These are phyloP conservation scores for Trametes maxima DNA, from an alignment of 768 basidiomycete species.

Conservation along the genomic window DNA sequence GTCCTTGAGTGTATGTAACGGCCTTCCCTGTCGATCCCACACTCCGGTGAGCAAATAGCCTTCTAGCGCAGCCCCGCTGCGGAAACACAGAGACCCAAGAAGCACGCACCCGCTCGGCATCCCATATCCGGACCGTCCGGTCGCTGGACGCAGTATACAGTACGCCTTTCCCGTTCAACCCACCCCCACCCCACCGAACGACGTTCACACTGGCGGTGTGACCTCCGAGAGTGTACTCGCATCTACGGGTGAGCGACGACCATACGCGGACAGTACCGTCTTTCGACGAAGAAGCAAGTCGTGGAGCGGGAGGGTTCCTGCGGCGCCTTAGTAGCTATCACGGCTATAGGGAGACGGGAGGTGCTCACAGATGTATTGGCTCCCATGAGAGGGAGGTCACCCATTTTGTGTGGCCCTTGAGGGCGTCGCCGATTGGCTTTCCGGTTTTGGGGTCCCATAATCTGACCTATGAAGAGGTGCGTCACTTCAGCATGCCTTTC, in stretches of 20 bases:
- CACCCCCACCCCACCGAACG: conserved; percentile 94
- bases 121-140: conserved; percentile 93
- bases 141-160: conserved; percentile 96
- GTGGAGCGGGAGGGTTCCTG: conserved; percentile 78
- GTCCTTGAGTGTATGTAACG: conserved; percentile 84
- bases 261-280: conserved; percentile 96
- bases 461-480: conserved; percentile 50
- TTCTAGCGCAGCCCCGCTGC: neutral
- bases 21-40: conserved; percentile 62
- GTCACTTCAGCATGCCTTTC: neutral
- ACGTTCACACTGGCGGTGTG: conserved; percentile 95
- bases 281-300: conserved; percentile 94
- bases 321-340: conserved; percentile 3
- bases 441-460: conserved; percentile 95
- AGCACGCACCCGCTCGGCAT: conserved; percentile 68
- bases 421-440: conserved; percentile 82
- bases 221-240: conserved; percentile 87
- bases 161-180: conserved; percentile 61
- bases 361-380: conserved; percentile 82
- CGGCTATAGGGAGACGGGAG: neutral
- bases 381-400: conserved; percentile 95
- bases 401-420: conserved; percentile 96
- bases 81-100: neutral
- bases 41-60: conserved; percentile 1
- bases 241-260: conserved; percentile 69